Evolutionary conservation across 805 yeast genomes (phyloP).

Genomic region (Yarrowia osloensis): DNA sequence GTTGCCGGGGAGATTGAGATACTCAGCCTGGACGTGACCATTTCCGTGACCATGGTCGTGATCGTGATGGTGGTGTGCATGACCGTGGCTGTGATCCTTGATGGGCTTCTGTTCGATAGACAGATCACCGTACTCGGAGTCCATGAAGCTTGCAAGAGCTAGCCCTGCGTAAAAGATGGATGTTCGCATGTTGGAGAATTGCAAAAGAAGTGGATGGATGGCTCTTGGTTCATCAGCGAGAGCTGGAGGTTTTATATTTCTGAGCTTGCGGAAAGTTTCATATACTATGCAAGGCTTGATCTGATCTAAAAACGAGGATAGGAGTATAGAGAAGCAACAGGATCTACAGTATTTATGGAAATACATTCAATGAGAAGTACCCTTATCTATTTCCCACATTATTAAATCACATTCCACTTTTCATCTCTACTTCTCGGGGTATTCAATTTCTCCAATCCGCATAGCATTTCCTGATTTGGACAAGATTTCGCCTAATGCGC

Average conservation of each 20-base stretch:
- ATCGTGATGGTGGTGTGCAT: constrained; percentile 3
- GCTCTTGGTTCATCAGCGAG: neutral
- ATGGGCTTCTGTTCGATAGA: constrained; percentile 19
- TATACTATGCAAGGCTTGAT: neutral
- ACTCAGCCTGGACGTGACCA: neutral
- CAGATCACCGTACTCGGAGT: constrained; percentile 26
- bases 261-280: constrained; percentile 7
- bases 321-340: neutral
- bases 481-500: constrained; percentile 18
- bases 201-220: neutral
- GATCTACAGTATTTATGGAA: too few species aligned
- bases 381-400: too few species aligned
- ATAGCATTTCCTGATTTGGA: constrained; percentile 28
- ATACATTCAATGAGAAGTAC: too few species aligned
- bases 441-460: neutral
- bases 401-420: neutral
- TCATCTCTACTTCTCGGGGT: neutral
- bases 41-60: neutral
- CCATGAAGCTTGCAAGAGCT: constrained; percentile 25
- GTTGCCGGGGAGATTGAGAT: neutral
- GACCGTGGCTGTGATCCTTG: constrained; percentile 2
- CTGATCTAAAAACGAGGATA: neutral
- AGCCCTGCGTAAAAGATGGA: neutral
- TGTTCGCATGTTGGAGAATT: neutral
- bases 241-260: neutral